phyloP scores from a whole-genome alignment of 1,284 basidiomycete genomes.

The Ceratobasidium sp. region DNA sequence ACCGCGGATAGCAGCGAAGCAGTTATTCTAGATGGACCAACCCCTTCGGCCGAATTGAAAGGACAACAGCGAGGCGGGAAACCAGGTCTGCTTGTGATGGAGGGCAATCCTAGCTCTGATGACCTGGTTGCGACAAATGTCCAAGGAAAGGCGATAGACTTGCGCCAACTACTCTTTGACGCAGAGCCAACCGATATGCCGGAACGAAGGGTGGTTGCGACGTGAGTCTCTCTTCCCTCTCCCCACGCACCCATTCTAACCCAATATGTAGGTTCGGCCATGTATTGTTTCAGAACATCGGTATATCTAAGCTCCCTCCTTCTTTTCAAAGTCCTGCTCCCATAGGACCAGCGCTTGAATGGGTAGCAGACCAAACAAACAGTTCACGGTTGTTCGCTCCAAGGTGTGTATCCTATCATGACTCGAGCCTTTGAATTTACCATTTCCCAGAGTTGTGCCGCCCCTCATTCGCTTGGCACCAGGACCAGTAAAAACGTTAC shows the following conservation, averaged over 20 bases:
- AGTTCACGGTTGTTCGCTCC: slow-evolving; percentile 13
- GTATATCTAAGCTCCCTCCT: neutral
- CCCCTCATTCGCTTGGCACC: neutral
- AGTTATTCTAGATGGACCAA: slow-evolving; percentile 2
- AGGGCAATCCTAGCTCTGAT: neutral
- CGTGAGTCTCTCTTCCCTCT: neutral
- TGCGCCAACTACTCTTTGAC: slow-evolving; percentile 11
- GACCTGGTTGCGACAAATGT: neutral
- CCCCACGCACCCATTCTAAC: neutral
- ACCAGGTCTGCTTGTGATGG: neutral
- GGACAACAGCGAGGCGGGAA: neutral
- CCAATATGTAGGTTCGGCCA: slow-evolving; percentile 27
- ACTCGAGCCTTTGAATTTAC: neutral
- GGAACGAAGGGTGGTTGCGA: neutral
- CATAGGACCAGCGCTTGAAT: slow-evolving; percentile 9
- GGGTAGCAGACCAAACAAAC: slow-evolving; percentile 11
- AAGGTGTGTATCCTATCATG: slow-evolving; percentile 4
- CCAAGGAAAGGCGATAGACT: slow-evolving; percentile 4
- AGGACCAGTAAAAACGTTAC: neutral
- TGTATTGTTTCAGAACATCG: neutral
- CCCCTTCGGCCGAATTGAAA: neutral
- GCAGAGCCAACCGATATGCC: neutral
- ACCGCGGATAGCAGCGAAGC: slow-evolving; percentile 16
- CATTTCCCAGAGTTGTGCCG: slow-evolving; percentile 21
- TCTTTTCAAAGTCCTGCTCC: neutral